These are phyloP conservation scores for Stachybotrys chlorohalonatus DNA, from an alignment of 2,329 filamentous ascomycete species.

Conservation along the genomic window DNA sequence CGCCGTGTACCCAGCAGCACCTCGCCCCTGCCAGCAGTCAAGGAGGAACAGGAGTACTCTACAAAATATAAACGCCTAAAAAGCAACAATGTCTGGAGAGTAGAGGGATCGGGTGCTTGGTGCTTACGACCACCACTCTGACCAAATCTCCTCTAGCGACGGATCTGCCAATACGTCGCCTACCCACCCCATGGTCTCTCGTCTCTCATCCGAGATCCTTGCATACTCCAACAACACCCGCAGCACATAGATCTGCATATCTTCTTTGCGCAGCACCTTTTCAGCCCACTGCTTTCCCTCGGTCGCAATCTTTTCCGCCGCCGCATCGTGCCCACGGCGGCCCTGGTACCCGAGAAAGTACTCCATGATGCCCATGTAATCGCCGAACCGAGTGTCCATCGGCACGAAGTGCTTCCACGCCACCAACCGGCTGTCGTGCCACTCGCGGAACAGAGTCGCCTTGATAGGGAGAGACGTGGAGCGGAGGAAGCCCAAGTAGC, in stretches of 20 bases:
- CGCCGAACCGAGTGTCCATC: slow-evolving; percentile 64
- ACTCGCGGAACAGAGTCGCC: slow-evolving; percentile 68
- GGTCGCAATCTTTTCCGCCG: slow-evolving; percentile 54
- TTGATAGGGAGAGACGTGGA: slow-evolving; percentile 68
- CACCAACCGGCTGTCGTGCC: slow-evolving; percentile 67
- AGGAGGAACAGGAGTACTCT: too few species aligned
- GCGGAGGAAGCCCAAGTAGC: slow-evolving; percentile 60
- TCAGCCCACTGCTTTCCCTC: slow-evolving; percentile 61
- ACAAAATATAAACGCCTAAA: too few species aligned
- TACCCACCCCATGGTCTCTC: slow-evolving; percentile 47
- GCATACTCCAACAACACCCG: slow-evolving; percentile 57
- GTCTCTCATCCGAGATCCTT: slow-evolving; percentile 40
- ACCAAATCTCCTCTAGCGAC: slow-evolving; percentile 20
- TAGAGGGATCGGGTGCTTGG: neutral
- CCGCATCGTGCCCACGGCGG: slow-evolving; percentile 40
- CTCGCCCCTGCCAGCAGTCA: too few species aligned
- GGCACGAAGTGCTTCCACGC: slow-evolving; percentile 78
- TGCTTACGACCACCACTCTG: slow-evolving; percentile 8
- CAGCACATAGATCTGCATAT: slow-evolving; percentile 65
- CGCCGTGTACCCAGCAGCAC: too few species aligned
- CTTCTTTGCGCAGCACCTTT: slow-evolving; percentile 57
- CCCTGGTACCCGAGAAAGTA: slow-evolving; percentile 59
- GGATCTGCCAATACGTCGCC: slow-evolving; percentile 34
- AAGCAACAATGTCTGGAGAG: neutral
- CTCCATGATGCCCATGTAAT: slow-evolving; percentile 64